Conservation (phyloP, 305 asterid species). For the Striga hermonthica region DNA sequence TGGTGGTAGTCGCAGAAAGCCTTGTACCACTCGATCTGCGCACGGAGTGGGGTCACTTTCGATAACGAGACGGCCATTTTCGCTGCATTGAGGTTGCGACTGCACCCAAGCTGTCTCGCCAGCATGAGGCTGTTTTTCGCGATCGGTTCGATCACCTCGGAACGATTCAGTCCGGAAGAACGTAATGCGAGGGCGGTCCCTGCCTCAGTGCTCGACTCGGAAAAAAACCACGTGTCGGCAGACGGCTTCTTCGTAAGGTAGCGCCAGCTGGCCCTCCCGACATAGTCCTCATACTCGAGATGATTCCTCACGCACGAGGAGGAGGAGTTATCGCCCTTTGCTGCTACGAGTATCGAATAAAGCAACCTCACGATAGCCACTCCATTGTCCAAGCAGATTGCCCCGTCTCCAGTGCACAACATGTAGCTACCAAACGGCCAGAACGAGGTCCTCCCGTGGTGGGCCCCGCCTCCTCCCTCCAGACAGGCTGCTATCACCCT, state of each 20-base stretch:
- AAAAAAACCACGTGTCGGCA: slow-evolving; percentile 32
- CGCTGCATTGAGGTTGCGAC: slow-evolving; percentile 67
- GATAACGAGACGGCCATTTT: slow-evolving; percentile 58
- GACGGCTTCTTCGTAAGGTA: slow-evolving; percentile 43
- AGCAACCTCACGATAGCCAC: slow-evolving; percentile 57
- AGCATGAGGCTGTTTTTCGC: slow-evolving; percentile 54
- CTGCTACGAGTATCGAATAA: slow-evolving; percentile 45
- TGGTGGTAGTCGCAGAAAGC: slow-evolving; percentile 55
- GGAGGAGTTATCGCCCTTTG: slow-evolving; percentile 37
- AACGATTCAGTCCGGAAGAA: slow-evolving; percentile 49
- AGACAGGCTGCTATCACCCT: slow-evolving; percentile 41
- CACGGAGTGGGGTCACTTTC: slow-evolving; percentile 60
- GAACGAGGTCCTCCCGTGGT: slow-evolving; percentile 33
- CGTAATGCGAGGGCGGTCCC: slow-evolving; percentile 68
- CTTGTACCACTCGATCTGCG: slow-evolving; percentile 83
- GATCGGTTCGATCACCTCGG: slow-evolving; percentile 43
- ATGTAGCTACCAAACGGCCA: slow-evolving; percentile 80
- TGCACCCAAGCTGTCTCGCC: slow-evolving; percentile 63
- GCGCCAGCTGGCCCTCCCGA: slow-evolving; percentile 44
- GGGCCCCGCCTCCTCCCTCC: slow-evolving; percentile 32
- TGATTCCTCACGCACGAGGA: slow-evolving; percentile 49
- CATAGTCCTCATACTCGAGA: slow-evolving; percentile 50
- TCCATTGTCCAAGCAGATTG: slow-evolving; percentile 64
- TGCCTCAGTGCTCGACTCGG: slow-evolving; percentile 61
- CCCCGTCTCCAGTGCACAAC: slow-evolving; percentile 70